Evolutionary conservation across 129 eudicot genomes (phyloP).

Genomic region (Smallanthus sonchifolius): DNA sequence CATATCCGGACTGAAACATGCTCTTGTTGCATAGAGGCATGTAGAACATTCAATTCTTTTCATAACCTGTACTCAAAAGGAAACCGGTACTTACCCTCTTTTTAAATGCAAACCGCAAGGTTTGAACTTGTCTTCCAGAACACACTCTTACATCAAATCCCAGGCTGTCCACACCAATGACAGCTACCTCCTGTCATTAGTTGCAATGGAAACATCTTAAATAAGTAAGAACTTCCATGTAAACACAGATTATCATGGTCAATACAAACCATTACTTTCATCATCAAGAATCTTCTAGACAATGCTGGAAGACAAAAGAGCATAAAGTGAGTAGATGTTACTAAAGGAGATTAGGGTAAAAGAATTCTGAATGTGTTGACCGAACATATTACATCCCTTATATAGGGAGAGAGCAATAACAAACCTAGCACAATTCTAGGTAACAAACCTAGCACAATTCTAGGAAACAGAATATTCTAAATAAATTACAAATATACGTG

Average conservation of each 20-base stretch:
- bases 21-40: not conserved
- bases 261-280: not conserved
- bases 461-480: no score
- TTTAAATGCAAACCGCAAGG: constrained; percentile 79
- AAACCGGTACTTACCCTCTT: constrained; percentile 55
- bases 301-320: constrained; percentile 14
- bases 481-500: no score
- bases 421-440: no score
- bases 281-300: constrained; percentile 1
- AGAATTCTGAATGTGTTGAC: no score
- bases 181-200: constrained; percentile 76
- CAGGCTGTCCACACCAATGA: constrained; percentile 84
- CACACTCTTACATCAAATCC: constrained; percentile 92
- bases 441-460: no score
- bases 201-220: not conserved
- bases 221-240: not conserved
- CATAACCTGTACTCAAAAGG: not conserved
- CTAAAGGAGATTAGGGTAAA: no score
- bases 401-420: no score
- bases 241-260: not conserved
- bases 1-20: not conserved
- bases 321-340: constrained; percentile 26
- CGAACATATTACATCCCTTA: no score
- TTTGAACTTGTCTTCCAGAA: constrained; percentile 92
- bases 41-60: not conserved